These are phyloP conservation scores for Alnus rubra DNA, from an alignment of 306 rosid species.

Conservation along the genomic window DNA sequence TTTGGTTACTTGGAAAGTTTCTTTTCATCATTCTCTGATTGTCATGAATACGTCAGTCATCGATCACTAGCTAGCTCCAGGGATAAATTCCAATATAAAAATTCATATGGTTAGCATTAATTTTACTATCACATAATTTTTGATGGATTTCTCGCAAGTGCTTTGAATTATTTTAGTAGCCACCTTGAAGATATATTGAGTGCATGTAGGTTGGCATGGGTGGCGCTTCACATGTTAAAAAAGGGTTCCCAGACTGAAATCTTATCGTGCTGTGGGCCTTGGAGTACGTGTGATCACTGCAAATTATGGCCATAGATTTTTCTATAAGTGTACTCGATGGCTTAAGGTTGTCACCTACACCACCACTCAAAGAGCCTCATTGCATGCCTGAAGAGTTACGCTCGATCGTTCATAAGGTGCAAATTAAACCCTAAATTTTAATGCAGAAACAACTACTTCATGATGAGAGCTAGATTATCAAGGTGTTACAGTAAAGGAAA, in stretches of 20 bases:
- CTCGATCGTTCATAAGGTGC: not conserved
- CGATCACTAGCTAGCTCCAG: not conserved
- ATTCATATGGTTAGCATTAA: not conserved
- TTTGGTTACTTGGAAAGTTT: not conserved
- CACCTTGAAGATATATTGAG: no score
- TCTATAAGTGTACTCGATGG: no score
- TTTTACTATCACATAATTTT: not conserved
- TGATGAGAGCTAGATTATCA: not conserved
- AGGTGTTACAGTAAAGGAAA: no score
- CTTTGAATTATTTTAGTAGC: not conserved
- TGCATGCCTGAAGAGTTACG: not conserved
- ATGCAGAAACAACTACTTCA: not conserved
- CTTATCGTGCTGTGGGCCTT: not conserved
- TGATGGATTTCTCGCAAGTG: not conserved
- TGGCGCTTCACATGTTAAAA: not conserved
- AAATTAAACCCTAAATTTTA: not conserved
- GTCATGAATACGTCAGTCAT: not conserved
- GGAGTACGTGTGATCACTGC: no score
- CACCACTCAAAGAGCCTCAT: no score
- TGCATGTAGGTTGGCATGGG: not conserved
- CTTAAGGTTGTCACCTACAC: no score
- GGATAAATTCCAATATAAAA: not conserved
- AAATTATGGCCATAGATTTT: no score
- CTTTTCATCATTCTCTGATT: conserved; percentile 8
- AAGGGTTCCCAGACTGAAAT: not conserved